Conservation (phyloP, 2,329 filamentous ascomycete species). For the Fusarium graminum region DNA sequence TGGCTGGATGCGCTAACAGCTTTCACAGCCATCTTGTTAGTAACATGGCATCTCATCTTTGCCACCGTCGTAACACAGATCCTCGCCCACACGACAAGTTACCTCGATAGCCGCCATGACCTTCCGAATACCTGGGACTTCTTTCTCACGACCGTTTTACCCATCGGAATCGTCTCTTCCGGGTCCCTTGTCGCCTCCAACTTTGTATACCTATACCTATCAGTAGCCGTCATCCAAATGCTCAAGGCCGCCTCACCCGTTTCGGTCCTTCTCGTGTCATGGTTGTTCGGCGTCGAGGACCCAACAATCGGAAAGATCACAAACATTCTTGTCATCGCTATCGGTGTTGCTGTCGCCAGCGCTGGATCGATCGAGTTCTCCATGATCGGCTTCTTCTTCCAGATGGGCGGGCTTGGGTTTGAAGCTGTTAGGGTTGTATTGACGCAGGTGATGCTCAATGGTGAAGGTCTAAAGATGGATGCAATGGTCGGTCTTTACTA, state of each 20-base stretch:
- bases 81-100: constrained; percentile 30
- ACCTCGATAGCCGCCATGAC: constrained; percentile 31
- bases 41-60: constrained; percentile 38
- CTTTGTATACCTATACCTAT: constrained; percentile 22
- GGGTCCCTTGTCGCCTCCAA: constrained; percentile 23
- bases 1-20: neutral
- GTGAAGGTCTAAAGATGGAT: constrained; percentile 35
- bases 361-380: constrained; percentile 21
- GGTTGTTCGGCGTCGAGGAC: constrained; percentile 12
- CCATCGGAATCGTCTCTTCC: constrained; percentile 18
- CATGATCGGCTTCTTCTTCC: constrained; percentile 6
- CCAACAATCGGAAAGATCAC: constrained; percentile 7
- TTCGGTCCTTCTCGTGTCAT: constrained; percentile 10
- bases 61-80: constrained; percentile 33
- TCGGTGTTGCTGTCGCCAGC: constrained; percentile 6
- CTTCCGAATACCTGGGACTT: constrained; percentile 29
- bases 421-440: constrained; percentile 33
- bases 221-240: constrained; percentile 26
- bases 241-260: constrained; percentile 22
- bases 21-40: constrained; percentile 16
- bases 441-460: constrained; percentile 36
- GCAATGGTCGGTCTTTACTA: constrained; percentile 37
- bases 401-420: constrained; percentile 16
- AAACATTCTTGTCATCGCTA: constrained; percentile 14
- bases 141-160: constrained; percentile 5